Base-by-base conservation (phyloP, 371 early-diverging fungal genomes). In the Rhizopus delemar region DNA sequence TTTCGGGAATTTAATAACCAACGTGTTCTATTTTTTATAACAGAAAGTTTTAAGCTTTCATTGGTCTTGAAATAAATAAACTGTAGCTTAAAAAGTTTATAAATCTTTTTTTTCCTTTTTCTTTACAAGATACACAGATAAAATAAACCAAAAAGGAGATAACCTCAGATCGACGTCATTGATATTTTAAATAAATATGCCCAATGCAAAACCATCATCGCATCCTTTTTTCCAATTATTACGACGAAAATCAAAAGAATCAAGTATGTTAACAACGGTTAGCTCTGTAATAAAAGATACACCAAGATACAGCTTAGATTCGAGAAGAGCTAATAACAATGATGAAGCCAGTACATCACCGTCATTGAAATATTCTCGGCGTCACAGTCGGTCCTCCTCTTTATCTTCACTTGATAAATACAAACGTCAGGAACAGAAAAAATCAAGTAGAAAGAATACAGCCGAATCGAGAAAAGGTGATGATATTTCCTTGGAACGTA, bases 251-350 rank as follows among this genome's bases (percentile, higher is more conserved):
- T 45, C 45, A 22, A 45, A 48, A 48, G 49, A 13, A 36, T 48
- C 32, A 28, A 48, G 28, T 48, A 48, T 48, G 48, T 28, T 31
- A n/a, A 56, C 60, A 2, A 4, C 48, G 28, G 56, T 56, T 9
- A 52, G 49, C 39, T 48, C 59, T 16, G 38, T 56, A 33, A 62
- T 62, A 13, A 54, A 66, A 22, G 59, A 62, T 2, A 63, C 51
- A 35, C 33, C 57, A 9, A 56, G 63, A 1, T 39, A 46, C 35
- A 63, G 63, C 32, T 41, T 60, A 15, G 63, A 68, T 3, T 45
- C 60, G 1, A 59, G 62, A 13, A 55, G 51, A 11, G 41, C 51
- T 32, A 6, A 9, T 32, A 22, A 43, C 53, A 46, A 31, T 15
- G 16, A 41, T 1, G 48, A 48, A 29, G 48, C 22, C 9, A 12